These are phyloP conservation scores for Brassica juncea DNA, from an alignment of 345 rosid genomes.

Conservation along the genomic window DNA sequence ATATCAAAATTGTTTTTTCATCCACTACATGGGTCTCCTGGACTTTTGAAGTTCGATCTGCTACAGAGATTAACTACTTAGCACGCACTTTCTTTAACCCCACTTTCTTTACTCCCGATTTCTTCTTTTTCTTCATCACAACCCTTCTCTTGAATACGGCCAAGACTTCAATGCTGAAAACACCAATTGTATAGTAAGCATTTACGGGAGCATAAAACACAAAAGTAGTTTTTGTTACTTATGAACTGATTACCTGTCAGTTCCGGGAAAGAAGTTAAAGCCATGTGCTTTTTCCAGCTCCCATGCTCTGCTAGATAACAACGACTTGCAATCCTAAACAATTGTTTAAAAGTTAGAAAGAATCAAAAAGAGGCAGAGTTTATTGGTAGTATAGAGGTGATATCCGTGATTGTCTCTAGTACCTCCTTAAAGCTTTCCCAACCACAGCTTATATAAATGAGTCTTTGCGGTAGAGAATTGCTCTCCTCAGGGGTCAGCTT, in stretches of 20 bases:
- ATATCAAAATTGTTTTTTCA: conserved; percentile 33
- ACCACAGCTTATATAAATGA: conserved; percentile 93
- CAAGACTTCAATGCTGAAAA: conserved; percentile 76
- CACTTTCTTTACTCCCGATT: conserved; percentile 52
- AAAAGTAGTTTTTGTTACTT: conserved; percentile 1
- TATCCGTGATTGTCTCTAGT: conserved; percentile 19
- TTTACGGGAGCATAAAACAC: background rate
- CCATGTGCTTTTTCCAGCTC: conserved; percentile 82
- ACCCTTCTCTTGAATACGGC: conserved; percentile 69
- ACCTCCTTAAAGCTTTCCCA: conserved; percentile 99
- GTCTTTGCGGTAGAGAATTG: conserved; percentile 68
- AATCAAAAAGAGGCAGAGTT: conserved; percentile 9
- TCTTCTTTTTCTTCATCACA: conserved; percentile 61
- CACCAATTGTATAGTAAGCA: conserved; percentile 13
- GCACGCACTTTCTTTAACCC: conserved; percentile 50
- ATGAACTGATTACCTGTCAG: conserved; percentile 62
- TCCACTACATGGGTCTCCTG: conserved; percentile 16
- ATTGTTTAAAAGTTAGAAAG: conserved; percentile 11
- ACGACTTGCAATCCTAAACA: conserved; percentile 74
- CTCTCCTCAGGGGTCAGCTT: conserved; percentile 46
- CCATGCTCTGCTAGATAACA: conserved; percentile 74
- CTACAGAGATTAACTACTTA: conserved; percentile 26
- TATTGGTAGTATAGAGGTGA: conserved; percentile 1
- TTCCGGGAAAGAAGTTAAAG: conserved; percentile 93
- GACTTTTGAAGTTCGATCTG: conserved; percentile 12